Evolutionary conservation across 305 asterid genomes (phyloP).

Genomic region (Solanum chacoense): DNA sequence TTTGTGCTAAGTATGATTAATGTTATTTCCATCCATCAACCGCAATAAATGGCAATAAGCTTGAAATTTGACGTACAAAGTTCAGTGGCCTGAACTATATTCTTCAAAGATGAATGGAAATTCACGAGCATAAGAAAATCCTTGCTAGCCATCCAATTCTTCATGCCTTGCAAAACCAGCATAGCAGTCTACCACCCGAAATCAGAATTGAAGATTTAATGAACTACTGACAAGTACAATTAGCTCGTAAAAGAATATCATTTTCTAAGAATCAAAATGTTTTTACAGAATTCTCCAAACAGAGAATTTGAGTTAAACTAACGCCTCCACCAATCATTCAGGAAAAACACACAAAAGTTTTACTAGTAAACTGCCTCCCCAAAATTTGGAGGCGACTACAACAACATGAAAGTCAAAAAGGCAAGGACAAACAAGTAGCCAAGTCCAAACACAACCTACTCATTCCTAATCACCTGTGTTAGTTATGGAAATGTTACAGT

Average conservation of each 20-base stretch:
- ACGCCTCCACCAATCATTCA: not conserved
- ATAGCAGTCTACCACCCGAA: not conserved
- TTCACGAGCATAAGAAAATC: not conserved
- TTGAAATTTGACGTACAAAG: not conserved
- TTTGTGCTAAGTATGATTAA: not conserved
- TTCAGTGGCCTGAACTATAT: not conserved
- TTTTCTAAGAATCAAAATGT: not conserved
- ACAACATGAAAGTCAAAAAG: not conserved
- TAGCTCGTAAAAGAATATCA: not conserved
- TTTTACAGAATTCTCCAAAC: not conserved
- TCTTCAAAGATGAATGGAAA: not conserved
- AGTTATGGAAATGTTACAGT: conserved; percentile 5
- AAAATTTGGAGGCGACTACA: not conserved
- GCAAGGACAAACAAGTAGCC: not conserved
- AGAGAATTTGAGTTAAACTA: not conserved
- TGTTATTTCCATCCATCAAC: not conserved
- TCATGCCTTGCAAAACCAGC: not conserved
- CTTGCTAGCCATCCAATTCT: not conserved
- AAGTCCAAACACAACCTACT: not conserved
- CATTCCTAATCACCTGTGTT: conserved; percentile 2
- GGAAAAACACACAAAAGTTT: not conserved
- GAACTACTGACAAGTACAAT: not conserved
- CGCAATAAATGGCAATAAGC: not conserved
- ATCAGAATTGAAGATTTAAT: not conserved
- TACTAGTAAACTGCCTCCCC: not conserved